Base-by-base conservation (phyloP, 2,329 filamentous ascomycete species). In the Pseudocercospora pini-densiflorae region DNA sequence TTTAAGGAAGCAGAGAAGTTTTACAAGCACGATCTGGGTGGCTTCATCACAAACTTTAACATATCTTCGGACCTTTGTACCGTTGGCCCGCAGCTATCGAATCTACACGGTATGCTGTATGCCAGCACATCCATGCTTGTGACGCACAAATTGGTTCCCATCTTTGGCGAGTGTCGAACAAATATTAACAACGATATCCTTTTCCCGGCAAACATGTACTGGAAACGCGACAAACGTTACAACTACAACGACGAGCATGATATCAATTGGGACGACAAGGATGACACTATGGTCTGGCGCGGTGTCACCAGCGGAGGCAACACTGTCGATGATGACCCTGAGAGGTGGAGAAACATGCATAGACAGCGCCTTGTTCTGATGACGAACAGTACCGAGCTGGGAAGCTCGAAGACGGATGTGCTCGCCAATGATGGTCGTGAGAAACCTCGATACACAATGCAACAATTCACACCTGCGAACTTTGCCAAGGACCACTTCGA, bases 261-360 rank as follows among this genome's bases (percentile, higher is more conserved):
- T 91, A 89, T 59, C 36, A 77, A 81, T 16, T 83, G 82, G 82
- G 66, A 72, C 1, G 61, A 75, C 3, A 84, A 84, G 68, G 69
- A 70, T 1, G 67, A 76, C 24, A 72, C 71, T 1, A 66, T 79
- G 19, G 70, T 81, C 6, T 84, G 82, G 82, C 78, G 81, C 54
- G 82, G 82, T n/a, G 75, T 71, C 12, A 81, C 80, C 6, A 79
- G 78, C 1, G 57, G 57, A 7, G 57, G 57, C 19, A 59, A 59
- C 14, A 59, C 57, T 29, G 21, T 59, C 19, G 33, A 81, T 81
- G 1, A 81, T 64, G 75, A 74, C 16, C 68, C 72, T 33, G 72
- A 82, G n/a, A 92, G 87, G 71, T 92, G 90, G 90, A 84, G 81
- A 10, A 85, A 86, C 0, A 92, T 91, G 73, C 90, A 92, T 68